Base-by-base conservation (phyloP, 2,329 filamentous ascomycete genomes). In the Alternaria ethzedia region DNA sequence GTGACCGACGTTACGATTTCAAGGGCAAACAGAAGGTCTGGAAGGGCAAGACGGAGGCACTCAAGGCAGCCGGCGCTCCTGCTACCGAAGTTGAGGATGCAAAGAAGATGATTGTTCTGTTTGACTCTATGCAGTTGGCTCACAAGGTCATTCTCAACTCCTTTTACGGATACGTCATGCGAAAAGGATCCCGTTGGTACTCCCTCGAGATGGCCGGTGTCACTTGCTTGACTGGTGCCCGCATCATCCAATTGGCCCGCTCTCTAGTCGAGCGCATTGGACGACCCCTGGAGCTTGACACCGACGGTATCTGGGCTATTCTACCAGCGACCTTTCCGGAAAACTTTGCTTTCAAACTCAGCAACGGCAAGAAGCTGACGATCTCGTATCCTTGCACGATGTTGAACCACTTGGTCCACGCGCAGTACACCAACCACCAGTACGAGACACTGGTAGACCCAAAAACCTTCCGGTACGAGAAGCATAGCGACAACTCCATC, bases 261-360 rank as follows among this genome's bases (percentile, higher is more conserved):
- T 91, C 96, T 72, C 87, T 99, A 2, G 95, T 99, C 5, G 96
- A 99, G 78, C 88, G 96, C 8, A 92, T 99, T 41, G 96, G 96
- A 23, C 88, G 96, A 60, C 96, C 96, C 0, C 85, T 99, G 56
- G 96, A 99, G 79, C 85, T 99, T 52, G 96, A 99, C 79, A 99
- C 96, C 3, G 96, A 99, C 77, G 96, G 96, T 87, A 99, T 99
- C 74, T 99, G 96, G 96, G 99, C 96, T 82, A 99, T 99, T 87
- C 86, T 99, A 72, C 96, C 96, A 0, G 95, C 93, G 1, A 96
- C 93, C 0, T 99, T 99, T 73, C 96, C 96, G 0, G 96, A 99
- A 76, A 97, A 99, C 80, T 97, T 97, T 75, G 86, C 89, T 0
- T 98, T 99, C 84, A 97, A 92, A 74, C 82, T 97, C 70, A 97